phyloP scores from a whole-genome alignment of 2,329 filamentous ascomycete genomes.

The Fusarium sp. region DNA sequence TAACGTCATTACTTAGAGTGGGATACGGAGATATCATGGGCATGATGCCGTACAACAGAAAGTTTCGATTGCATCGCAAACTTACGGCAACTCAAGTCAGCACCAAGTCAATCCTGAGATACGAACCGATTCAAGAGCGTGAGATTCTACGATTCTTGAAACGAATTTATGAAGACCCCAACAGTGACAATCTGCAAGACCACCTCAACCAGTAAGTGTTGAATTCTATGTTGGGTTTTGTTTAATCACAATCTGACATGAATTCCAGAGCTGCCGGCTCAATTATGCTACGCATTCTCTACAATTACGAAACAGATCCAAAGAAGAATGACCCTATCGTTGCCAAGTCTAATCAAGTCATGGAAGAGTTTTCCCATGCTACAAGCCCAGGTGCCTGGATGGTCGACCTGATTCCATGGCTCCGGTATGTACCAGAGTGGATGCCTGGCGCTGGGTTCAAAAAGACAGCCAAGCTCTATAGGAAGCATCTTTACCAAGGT shows the following conservation, averaged over 20 bases:
- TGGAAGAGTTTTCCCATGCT: conserved; percentile 29
- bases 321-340: conserved; percentile 5
- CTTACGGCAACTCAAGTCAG: conserved; percentile 30
- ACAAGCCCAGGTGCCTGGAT: conserved; percentile 20
- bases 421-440: conserved; percentile 9
- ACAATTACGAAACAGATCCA: conserved; percentile 18
- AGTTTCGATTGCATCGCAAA: conserved; percentile 20
- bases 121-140: conserved; percentile 10
- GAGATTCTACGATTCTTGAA: not conserved
- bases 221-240: no score
- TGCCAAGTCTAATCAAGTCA: conserved; percentile 15
- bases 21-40: conserved; percentile 27
- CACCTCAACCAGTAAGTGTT: conserved; percentile 17
- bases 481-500: not conserved
- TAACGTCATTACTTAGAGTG: not conserved
- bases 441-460: conserved; percentile 16
- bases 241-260: not conserved
- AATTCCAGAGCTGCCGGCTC: not conserved
- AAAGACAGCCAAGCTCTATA: conserved; percentile 5
- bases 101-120: conserved; percentile 16
- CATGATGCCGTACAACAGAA: conserved; percentile 26
- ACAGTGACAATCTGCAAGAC: not conserved
- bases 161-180: not conserved
- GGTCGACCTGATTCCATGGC: conserved; percentile 19
- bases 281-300: conserved; percentile 27